Evolutionary conservation across 2,329 filamentous ascomycete genomes (phyloP).

Genomic region (Scytalidium sp.): DNA sequence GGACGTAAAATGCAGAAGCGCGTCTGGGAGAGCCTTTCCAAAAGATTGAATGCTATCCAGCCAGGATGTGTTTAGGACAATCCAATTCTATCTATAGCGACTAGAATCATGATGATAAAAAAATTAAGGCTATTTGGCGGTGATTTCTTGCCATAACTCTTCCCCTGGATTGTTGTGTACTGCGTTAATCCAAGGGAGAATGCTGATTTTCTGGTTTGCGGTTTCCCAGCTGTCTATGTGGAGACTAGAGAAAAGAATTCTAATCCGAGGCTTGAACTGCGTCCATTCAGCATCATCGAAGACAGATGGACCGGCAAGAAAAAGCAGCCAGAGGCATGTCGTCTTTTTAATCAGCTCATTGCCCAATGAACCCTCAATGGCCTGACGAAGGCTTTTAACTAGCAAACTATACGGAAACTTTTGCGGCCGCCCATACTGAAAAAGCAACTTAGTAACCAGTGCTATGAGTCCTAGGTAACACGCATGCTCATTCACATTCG

Average conservation of each 20-base stretch:
- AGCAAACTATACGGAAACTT: neutral
- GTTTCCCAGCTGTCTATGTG: constrained; percentile 12
- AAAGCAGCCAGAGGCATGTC: constrained; percentile 19
- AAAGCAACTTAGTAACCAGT: constrained; percentile 20
- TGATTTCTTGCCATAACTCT: constrained; percentile 3
- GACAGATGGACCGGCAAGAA: constrained; percentile 10
- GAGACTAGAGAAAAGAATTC: constrained; percentile 6
- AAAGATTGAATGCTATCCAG: constrained; percentile 24
- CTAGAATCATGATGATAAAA: neutral
- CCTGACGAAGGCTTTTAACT: constrained; percentile 1
- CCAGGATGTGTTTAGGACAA: constrained; percentile 22
- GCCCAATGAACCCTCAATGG: neutral
- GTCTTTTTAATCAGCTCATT: constrained; percentile 10
- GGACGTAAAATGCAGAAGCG: constrained; percentile 17
- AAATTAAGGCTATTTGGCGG: neutral
- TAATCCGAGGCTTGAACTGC: constrained; percentile 9
- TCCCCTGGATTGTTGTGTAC: constrained; percentile 14
- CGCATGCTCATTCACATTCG: constrained; percentile 9
- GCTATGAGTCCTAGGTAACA: constrained; percentile 24
- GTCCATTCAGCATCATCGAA: constrained; percentile 3
- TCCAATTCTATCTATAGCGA: neutral
- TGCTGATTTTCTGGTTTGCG: constrained; percentile 10
- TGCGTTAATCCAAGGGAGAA: constrained; percentile 22
- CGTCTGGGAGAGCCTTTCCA: constrained; percentile 25
- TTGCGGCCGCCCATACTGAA: constrained; percentile 9